Base-by-base conservation (phyloP, 345 rosid genomes). In the Eucalyptus sp. region DNA sequence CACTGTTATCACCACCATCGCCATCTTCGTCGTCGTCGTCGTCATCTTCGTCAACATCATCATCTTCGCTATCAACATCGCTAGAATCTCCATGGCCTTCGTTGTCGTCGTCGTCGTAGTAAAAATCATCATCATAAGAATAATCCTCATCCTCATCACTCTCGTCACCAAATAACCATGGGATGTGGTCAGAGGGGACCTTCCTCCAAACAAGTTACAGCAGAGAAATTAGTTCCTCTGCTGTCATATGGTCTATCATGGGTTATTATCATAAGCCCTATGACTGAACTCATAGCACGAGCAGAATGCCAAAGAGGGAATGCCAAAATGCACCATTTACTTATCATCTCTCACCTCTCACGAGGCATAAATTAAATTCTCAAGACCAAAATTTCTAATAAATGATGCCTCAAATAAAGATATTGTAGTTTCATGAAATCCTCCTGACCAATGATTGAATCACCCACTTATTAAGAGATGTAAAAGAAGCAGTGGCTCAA, bases 161-260 rank as follows among this genome's bases (percentile, higher is more conserved):
- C 46, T 86, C 90, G n/a, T 50, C 88, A 88, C 88, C 60, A 89
- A 89, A 84, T 81, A 91, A 90, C 90, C 93, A 93, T 87, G 46
- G 86, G 89, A 89, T 71, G 79, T 56, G 88, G 84, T 81, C 89
- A 56, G 90, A 89, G 90, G 50, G 90, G 86, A 76, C 91, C 93
- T 95, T 92, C 92, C 89, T 91, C 68, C 93, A 92, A 94, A 92
- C 93, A 94, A 92, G 92, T 89, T 94, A 92, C 90, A 93, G 91
- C 89, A 90, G 91, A 92, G 91, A 92, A 91, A 92, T 94, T 91
- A 94, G 93, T 91, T 89, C 88, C 92, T 90, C 90, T 83, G 89
- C 92, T 37, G 83, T 37, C 83, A 76, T 76, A 10, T 18, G 27
- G 83, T 76, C 83, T 76, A 76, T 18, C 25, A 76, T 44, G 46